These are phyloP conservation scores for Fusarium marasasianum DNA, from an alignment of 2,329 filamentous ascomycete genomes.

Conservation along the genomic window DNA sequence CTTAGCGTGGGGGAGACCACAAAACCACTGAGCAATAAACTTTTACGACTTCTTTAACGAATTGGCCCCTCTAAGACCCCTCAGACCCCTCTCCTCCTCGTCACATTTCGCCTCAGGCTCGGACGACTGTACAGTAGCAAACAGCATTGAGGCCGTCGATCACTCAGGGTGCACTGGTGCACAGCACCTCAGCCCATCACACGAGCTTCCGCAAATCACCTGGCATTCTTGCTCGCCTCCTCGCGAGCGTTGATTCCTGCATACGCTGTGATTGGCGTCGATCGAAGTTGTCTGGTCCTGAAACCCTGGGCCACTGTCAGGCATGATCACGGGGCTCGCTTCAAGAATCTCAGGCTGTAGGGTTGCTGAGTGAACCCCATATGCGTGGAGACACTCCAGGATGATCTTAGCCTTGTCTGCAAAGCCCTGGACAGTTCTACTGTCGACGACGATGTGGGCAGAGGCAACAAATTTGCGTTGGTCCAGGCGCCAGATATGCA, in stretches of 20 bases:
- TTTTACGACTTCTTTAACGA: slow-evolving; percentile 5
- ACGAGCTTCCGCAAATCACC: slow-evolving; percentile 61
- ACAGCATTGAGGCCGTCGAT: slow-evolving; percentile 24
- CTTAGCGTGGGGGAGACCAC: slow-evolving; percentile 17
- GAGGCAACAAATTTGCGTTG: slow-evolving; percentile 76
- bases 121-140: background rate
- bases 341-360: slow-evolving; percentile 69
- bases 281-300: slow-evolving; percentile 15
- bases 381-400: slow-evolving; percentile 75
- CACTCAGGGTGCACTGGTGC: slow-evolving; percentile 30
- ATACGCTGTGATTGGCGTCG: slow-evolving; percentile 7
- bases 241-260: slow-evolving; percentile 23
- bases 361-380: slow-evolving; percentile 77
- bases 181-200: slow-evolving; percentile 63
- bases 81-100: slow-evolving; percentile 23
- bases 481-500: slow-evolving; percentile 79
- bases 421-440: slow-evolving; percentile 66
- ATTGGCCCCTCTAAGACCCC: slow-evolving; percentile 24
- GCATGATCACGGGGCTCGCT: slow-evolving; percentile 16
- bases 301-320: slow-evolving; percentile 9
- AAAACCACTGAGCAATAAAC: slow-evolving; percentile 5
- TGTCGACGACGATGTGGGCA: slow-evolving; percentile 72
- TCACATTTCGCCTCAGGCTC: slow-evolving; percentile 1
- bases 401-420: slow-evolving; percentile 69
- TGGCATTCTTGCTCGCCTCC: slow-evolving; percentile 53